Base-by-base conservation (phyloP, 108 stramenopile species). In the Fistulifera pelliculosa region DNA sequence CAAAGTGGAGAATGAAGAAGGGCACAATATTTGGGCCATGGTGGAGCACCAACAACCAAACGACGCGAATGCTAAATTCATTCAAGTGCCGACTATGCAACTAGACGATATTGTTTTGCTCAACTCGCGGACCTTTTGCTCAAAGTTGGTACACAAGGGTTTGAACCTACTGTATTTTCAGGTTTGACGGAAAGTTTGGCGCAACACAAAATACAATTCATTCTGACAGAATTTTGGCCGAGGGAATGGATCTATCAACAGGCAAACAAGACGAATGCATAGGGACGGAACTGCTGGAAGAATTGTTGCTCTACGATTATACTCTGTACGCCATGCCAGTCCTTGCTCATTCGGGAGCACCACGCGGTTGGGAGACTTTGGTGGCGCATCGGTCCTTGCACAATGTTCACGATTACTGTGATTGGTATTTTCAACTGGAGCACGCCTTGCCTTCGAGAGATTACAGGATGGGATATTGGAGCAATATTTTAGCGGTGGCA, bases 121-220 rank as follows among this genome's bases (percentile, higher is more conserved):
- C 21, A 18, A 48, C 7, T 41, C 15, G 28, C 17, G 21, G 11
- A 17, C 60, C 11, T 54, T 56, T 15, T 60, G 2, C 15, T 65
- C 39, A 70, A 70, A 58, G 50, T 70, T 7, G 69, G 65, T 41
- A 65, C 63, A n/a, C 69, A 70, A 16, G 69, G 69, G 15, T 70
- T 54, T 56, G 69, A 70, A 60, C 69, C 69, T 18, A 18, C 21
- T 13, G 64, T 70, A 2, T 65, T 70, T 53, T 1, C 24, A 0
- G 69, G 69, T 11, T 41, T 70, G 16, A 21, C 44, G 7, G 44
- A 45, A 11, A 19, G 19, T 21, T 19, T 45, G 16, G 19, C 3
- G 19, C 16, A 45, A 45, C 44, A 21, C 16, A 45, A 45, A 11
- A 17, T 45, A 3, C 21, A 17, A 21, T 51, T 15, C 51, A 60